Evolutionary conservation across 1,284 basidiomycete genomes (phyloP).

Genomic region (Tilletia caries): DNA sequence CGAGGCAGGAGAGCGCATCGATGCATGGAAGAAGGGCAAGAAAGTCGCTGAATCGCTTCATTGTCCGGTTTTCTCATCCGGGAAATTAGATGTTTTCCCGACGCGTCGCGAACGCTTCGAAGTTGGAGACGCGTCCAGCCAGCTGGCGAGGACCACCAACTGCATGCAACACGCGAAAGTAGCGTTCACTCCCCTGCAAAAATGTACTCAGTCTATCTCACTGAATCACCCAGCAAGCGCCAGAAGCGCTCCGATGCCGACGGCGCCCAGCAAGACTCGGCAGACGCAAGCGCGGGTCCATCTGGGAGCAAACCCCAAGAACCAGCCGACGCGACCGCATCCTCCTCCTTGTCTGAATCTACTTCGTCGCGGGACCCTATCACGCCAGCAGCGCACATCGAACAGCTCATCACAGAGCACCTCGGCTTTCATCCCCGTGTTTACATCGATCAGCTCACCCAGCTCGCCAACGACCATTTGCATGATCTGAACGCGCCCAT

Average conservation of each 20-base stretch:
- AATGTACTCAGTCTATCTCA: constrained; percentile 3
- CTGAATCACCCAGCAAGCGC: constrained; percentile 8
- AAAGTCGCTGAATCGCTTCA: no score
- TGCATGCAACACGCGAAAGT: no score
- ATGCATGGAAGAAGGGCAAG: neutral
- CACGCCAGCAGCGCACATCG: constrained; percentile 12
- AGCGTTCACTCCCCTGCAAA: no score
- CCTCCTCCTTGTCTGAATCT: constrained; percentile 1
- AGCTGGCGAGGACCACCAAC: no score
- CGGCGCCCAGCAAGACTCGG: neutral
- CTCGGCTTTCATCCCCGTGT: constrained; percentile 50
- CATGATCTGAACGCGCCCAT: constrained; percentile 42
- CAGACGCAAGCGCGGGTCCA: no score
- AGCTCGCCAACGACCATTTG: constrained; percentile 48
- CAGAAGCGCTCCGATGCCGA: constrained; percentile 3
- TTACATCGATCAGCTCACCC: constrained; percentile 47
- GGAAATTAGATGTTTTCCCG: no score
- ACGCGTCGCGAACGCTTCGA: no score
- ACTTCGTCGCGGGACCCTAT: neutral
- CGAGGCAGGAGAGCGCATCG: neutral
- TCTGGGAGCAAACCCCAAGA: neutral
- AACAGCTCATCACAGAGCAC: constrained; percentile 48
- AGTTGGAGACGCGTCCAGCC: no score
- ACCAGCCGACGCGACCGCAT: neutral
- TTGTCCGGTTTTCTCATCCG: no score